Conservation (phyloP, 2,329 filamentous ascomycete species). For the Zalaria obscura region DNA sequence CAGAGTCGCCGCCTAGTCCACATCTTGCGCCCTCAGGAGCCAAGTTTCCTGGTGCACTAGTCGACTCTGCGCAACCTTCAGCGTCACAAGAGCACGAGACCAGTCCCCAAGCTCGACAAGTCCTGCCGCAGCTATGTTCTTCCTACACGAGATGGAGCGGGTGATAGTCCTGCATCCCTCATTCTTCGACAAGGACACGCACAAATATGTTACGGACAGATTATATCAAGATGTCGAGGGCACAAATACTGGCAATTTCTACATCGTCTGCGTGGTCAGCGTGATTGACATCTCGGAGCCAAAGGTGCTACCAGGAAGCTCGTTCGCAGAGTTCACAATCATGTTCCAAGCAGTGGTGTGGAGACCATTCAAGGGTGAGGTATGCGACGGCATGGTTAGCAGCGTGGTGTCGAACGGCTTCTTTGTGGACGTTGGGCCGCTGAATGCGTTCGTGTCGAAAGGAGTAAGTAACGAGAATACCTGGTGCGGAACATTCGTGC, state of each 20-base stretch:
- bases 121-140: slow-evolving; percentile 59
- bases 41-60: neutral
- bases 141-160: slow-evolving; percentile 92
- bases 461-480: slow-evolving; percentile 45
- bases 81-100: too few species aligned
- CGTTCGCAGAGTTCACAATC: slow-evolving; percentile 86
- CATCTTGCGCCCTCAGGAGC: neutral
- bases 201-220: slow-evolving; percentile 78
- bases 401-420: slow-evolving; percentile 88
- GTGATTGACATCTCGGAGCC: slow-evolving; percentile 81
- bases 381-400: slow-evolving; percentile 87
- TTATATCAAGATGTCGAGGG: slow-evolving; percentile 89
- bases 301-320: slow-evolving; percentile 79
- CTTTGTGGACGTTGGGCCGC: slow-evolving; percentile 68
- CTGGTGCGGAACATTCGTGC: neutral
- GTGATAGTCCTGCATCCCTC: slow-evolving; percentile 91
- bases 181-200: slow-evolving; percentile 89
- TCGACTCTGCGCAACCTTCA: neutral
- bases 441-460: slow-evolving; percentile 66
- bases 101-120: neutral
- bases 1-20: too few species aligned
- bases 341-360: slow-evolving; percentile 93
- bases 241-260: slow-evolving; percentile 88
- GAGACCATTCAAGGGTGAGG: slow-evolving; percentile 96
- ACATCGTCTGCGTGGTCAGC: slow-evolving; percentile 96